phyloP scores from a whole-genome alignment of 2,329 filamentous ascomycete genomes.

The Dactylonectria estremocensis region DNA sequence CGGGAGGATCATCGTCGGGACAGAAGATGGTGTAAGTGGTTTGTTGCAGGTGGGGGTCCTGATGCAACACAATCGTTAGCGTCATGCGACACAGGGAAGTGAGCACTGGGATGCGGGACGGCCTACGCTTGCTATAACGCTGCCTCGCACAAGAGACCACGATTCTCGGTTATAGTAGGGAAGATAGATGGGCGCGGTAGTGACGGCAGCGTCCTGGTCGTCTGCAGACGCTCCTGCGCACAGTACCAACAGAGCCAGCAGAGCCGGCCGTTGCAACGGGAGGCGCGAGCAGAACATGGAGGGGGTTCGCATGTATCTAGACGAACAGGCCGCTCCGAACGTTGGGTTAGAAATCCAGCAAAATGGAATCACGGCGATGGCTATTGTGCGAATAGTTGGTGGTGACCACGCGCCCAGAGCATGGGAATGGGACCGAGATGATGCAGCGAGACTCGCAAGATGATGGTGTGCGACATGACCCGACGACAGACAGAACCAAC shows the following conservation, averaged over 20 bases:
- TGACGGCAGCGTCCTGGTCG: conserved; percentile 47
- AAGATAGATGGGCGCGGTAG: conserved; percentile 62
- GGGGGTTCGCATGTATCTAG: conserved; percentile 29
- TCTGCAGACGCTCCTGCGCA: conserved; percentile 41
- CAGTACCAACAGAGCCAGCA: conserved; percentile 48
- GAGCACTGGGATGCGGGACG: background rate
- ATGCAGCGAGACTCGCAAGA: background rate
- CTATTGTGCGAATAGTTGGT: background rate
- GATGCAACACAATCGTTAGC: conserved; percentile 12
- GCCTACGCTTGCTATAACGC: conserved; percentile 61
- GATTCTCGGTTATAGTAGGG: conserved; percentile 60
- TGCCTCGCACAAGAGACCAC: conserved; percentile 63
- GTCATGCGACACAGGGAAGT: background rate
- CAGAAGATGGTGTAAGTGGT: conserved; percentile 68
- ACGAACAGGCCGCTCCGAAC: conserved; percentile 1
- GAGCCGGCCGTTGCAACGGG: conserved; percentile 40
- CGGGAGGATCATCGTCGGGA: conserved; percentile 56
- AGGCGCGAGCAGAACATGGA: conserved; percentile 34
- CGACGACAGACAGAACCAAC: background rate
- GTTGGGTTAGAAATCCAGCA: conserved; percentile 1
- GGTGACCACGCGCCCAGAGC: background rate
- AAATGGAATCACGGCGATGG: background rate
- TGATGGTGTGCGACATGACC: conserved; percentile 9
- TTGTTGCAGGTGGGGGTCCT: conserved; percentile 55
- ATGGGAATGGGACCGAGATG: background rate